Evolutionary conservation across 2,329 filamentous ascomycete genomes (phyloP), one percentile per base, ranked within the genome.

Genomic region (Graphilbum fragrans): DNA sequence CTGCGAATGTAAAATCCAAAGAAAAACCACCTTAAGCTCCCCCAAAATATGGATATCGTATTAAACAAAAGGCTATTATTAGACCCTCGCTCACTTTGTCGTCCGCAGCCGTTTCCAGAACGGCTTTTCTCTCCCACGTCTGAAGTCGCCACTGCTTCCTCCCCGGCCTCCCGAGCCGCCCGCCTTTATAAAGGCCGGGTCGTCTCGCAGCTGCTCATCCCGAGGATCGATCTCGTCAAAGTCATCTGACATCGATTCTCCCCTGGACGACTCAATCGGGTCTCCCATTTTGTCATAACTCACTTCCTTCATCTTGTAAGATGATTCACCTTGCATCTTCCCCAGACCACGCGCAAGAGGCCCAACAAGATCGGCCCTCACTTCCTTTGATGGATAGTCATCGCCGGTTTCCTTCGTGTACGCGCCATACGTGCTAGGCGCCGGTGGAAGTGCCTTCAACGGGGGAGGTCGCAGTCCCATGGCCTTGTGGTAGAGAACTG

Each of bases 141-240:
- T 40, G 21, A 41, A 21, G 31, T 47, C 45, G 17, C 41, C 16
- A 35, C 31, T 31, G 18, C 37, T 34, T 3, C 39, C 36, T 9
- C 41, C 41, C 31, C 45, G 35, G n/a, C 44, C 43, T 38, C 32
- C 33, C 22, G 39, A 14, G 21, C 43, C 46, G 18, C 52, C 52
- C 8, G 53, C 52, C 39, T 45, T 50, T 37, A 52, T 45, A 38
- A 54, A 55, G 2, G 44, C 52, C 3, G 68, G 63, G 25, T 74
- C 61, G 45, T 68, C 65, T 41, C 62, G 60, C n/a, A 71, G 61
- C 53, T 70, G 62, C 33, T 65, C 62, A 8, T 64, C 65, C 48
- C 66, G 68, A 16, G 61, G 54, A 23, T 64, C 62, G 47, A 65
- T 64, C 34, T 64, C 62, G 32, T 63, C 60, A 22, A 55, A 57